Base-by-base conservation (phyloP, 140 eudicot species). In the Cichorium intybus region DNA sequence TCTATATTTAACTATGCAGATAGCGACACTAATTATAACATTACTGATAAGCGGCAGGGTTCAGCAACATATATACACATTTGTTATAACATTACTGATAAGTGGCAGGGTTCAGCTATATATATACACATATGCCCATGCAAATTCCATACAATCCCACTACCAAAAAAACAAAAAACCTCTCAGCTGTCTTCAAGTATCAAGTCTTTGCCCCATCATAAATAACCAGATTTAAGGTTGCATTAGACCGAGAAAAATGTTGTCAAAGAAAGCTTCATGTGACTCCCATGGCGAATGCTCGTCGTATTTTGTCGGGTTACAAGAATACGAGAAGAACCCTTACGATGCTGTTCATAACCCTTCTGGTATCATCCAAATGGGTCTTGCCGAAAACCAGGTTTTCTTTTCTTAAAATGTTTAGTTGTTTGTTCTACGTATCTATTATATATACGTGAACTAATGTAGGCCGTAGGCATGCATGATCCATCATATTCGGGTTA, bases 331-430 rank as follows among this genome's bases (percentile, higher is more conserved):
- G 74, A 83, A 71, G 46, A 83, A 86, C 65, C 83, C 85, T 1
- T 80, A 74, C 10, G 60, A 83, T 60, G 66, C 72, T 7, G 31
- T 69, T 34, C 68, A 22, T 7, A 83, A 86, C 69, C 87, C 87
- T 14, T 57, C 72, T 7, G 95, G 95, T 47, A 75, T 86, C 54
- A 83, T 86, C 69, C 95, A 86, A 60, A 80, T 86, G 95, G 95
- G 89, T 2, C 78, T 86, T 3, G 95, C 95, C 8, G 95, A 86
- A 64, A 86, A 86, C 71, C 90, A 86, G 87, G 95, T 82, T 7
- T 35, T 31, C 14, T 21, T 57, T 31, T 11, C n/a, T 15, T 1
- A 14, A 56, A 2, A 1, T 34, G 12, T 34, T 14, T 18, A 24
- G 0, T n/a, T 9, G 18, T 31, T 59, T 21, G 54, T 33, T 37